Conservation (phyloP, 2,329 filamentous ascomycete species). For the Fusarium sp. region DNA sequence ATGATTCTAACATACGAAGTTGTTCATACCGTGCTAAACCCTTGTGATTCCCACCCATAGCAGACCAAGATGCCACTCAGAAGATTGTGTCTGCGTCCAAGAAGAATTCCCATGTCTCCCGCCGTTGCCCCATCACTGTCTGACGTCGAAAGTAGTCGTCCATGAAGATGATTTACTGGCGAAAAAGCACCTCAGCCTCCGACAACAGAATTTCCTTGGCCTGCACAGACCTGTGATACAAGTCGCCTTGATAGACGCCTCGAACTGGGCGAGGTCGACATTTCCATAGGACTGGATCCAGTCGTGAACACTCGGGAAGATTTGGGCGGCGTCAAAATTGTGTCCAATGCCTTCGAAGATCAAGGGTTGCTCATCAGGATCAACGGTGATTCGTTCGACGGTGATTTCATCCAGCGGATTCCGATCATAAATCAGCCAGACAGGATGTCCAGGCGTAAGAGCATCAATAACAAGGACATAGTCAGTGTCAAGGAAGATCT, state of each 20-base stretch:
- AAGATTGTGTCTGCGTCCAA: not conserved
- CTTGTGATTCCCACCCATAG: not conserved
- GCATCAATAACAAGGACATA: not conserved
- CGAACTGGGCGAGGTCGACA: not conserved
- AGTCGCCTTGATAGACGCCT: not conserved
- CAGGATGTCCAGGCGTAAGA: not conserved
- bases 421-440: not conserved
- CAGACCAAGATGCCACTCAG: not conserved
- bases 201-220: accelerated
- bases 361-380: too few species aligned
- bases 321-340: not conserved
- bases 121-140: not conserved
- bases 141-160: not conserved
- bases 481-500: too few species aligned
- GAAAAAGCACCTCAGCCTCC: accelerated
- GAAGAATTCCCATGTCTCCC: not conserved
- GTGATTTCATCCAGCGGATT: too few species aligned
- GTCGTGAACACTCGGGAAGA: not conserved
- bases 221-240: accelerated
- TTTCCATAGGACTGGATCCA: not conserved
- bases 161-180: not conserved
- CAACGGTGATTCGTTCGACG: too few species aligned
- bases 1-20: not conserved
- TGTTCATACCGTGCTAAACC: too few species aligned
- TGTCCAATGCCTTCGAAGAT: not conserved